Evolutionary conservation across 257 asterid species (phyloP).

Genomic region (Petunia axillaris): DNA sequence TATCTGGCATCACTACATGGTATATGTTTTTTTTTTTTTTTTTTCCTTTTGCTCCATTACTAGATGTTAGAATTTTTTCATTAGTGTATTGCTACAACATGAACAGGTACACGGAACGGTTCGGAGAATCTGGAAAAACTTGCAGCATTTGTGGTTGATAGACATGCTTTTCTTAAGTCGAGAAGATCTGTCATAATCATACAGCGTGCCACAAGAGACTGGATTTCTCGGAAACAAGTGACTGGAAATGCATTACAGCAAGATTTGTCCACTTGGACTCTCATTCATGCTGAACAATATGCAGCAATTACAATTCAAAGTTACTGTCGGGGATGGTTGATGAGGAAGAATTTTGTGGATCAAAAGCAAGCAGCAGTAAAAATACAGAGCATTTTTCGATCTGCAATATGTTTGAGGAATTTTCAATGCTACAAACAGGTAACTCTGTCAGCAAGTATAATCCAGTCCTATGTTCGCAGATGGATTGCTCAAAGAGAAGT

Average conservation of each 20-base stretch:
- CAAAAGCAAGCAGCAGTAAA: constrained; percentile 51
- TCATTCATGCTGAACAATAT: constrained; percentile 43
- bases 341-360: constrained; percentile 47
- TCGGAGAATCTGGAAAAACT: constrained; percentile 39
- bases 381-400: constrained; percentile 59
- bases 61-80: neutral
- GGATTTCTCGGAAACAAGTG: constrained; percentile 46
- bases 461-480: constrained; percentile 78
- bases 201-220: constrained; percentile 64
- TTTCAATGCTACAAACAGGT: constrained; percentile 46
- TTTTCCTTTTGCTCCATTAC: constrained; percentile 25
- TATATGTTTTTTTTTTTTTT: constrained; percentile 34
- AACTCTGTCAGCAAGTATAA: constrained; percentile 48
- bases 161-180: constrained; percentile 61
- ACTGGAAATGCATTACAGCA: constrained; percentile 24
- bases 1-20: constrained; percentile 42
- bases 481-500: constrained; percentile 65
- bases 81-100: neutral
- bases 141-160: constrained; percentile 48
- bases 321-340: constrained; percentile 60
- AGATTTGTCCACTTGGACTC: constrained; percentile 29
- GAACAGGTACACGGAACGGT: constrained; percentile 38
- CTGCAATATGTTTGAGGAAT: constrained; percentile 46
- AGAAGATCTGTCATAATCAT: constrained; percentile 51
- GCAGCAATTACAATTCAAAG: constrained; percentile 87